phyloP scores from a whole-genome alignment of 495 filamentous ascomycete genomes.

The Penicillium waksmanii region DNA sequence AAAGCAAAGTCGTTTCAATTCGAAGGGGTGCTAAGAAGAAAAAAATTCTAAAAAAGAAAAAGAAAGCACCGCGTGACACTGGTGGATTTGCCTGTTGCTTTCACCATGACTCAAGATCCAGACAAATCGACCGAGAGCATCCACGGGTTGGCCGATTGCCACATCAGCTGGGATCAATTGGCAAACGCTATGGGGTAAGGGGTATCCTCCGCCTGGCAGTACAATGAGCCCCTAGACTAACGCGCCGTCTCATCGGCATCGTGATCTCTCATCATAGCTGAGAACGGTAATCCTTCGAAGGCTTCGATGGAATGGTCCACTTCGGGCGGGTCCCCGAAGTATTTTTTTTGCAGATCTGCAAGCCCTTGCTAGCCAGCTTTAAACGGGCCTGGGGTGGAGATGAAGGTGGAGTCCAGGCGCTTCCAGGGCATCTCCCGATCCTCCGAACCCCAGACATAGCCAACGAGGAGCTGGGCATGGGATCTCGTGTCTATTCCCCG shows the following conservation, averaged over 20 bases:
- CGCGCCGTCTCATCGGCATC: constrained; percentile 13
- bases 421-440: neutral
- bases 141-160: constrained; percentile 26
- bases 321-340: constrained; percentile 27
- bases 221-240: neutral
- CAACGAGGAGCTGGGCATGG: constrained; percentile 2
- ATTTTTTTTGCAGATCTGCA: constrained; percentile 24
- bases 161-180: constrained; percentile 15
- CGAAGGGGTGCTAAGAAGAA: constrained; percentile 10
- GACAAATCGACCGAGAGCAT: constrained; percentile 27
- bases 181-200: constrained; percentile 7
- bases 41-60: constrained; percentile 19
- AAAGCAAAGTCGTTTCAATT: constrained; percentile 17
- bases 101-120: constrained; percentile 40
- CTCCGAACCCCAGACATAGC: neutral
- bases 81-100: constrained; percentile 30
- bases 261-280: constrained; percentile 25
- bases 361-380: constrained; percentile 7
- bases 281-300: constrained; percentile 33
- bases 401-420: constrained; percentile 6
- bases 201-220: neutral
- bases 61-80: constrained; percentile 32
- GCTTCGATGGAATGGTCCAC: constrained; percentile 38
- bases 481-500: neutral
- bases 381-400: neutral